Evolutionary conservation across 83 land plant genomes (phyloP).

Genomic region (Thuja plicata): DNA sequence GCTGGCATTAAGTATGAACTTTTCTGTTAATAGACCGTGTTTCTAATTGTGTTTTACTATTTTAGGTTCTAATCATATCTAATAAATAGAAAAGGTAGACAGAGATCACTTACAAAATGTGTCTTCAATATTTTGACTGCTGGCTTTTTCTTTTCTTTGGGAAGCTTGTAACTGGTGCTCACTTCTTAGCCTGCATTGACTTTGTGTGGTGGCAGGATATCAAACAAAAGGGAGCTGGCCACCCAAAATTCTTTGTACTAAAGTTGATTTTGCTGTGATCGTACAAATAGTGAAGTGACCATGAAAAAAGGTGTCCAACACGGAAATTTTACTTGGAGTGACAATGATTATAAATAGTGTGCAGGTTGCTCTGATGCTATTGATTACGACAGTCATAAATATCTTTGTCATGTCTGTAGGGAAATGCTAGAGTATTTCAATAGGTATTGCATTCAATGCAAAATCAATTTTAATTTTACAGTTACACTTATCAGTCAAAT

Average conservation of each 20-base stretch:
- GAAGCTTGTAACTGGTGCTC: too few species aligned
- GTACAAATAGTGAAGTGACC: conserved; percentile 39
- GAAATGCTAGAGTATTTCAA: too few species aligned
- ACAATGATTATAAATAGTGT: conserved; percentile 61
- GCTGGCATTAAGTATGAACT: too few species aligned
- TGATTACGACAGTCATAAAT: too few species aligned
- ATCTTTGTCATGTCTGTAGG: too few species aligned
- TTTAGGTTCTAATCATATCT: background rate
- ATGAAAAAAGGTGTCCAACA: conserved; percentile 32
- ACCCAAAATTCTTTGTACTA: conserved; percentile 46
- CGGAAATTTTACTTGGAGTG: conserved; percentile 40
- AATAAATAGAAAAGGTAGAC: too few species aligned
- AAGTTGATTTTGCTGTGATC: conserved; percentile 32
- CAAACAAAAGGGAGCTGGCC: conserved; percentile 61
- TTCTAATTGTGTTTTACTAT: background rate
- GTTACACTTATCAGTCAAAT: too few species aligned
- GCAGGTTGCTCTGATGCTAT: conserved; percentile 56
- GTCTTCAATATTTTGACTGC: too few species aligned
- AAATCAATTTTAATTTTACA: too few species aligned
- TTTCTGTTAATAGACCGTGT: background rate
- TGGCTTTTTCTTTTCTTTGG: too few species aligned
- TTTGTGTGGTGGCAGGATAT: conserved; percentile 44
- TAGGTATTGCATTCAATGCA: too few species aligned
- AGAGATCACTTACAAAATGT: too few species aligned
- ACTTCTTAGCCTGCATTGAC: background rate